Conservation (phyloP, 108 stramenopile genomes). For the Fragilariopsis cylindrus region DNA sequence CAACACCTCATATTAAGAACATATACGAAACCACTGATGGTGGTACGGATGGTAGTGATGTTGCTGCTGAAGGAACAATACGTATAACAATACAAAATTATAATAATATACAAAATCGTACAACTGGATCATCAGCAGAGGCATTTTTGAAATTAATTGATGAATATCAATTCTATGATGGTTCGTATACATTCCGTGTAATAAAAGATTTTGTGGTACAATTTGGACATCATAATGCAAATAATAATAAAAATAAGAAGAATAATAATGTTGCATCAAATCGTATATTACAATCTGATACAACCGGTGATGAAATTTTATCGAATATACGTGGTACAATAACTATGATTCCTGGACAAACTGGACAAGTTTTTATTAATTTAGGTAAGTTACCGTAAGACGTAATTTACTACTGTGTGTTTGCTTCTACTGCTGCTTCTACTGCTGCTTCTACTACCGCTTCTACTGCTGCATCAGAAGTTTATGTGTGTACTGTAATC, state of each 20-base stretch:
- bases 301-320: background rate
- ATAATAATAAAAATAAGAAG: background rate
- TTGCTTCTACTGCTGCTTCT: too few species aligned
- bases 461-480: too few species aligned
- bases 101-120: too few species aligned
- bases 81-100: background rate
- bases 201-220: constrained; percentile 16
- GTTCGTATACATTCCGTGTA: constrained; percentile 9
- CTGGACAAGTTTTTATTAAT: constrained; percentile 19
- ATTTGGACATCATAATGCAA: background rate
- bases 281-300: background rate
- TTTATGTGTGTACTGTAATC: too few species aligned
- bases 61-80: too few species aligned
- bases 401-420: too few species aligned
- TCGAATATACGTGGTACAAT: constrained; percentile 10
- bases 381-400: background rate
- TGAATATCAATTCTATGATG: background rate
- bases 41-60: background rate
- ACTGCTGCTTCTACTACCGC: too few species aligned
- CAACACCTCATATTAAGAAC: background rate
- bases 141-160: background rate
- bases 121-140: background rate
- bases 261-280: background rate
- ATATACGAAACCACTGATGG: background rate
- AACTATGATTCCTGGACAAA: constrained; percentile 13